These are phyloP conservation scores for Trichoderma sp. DNA, from an alignment of 2,329 filamentous ascomycete species.

Conservation along the genomic window DNA sequence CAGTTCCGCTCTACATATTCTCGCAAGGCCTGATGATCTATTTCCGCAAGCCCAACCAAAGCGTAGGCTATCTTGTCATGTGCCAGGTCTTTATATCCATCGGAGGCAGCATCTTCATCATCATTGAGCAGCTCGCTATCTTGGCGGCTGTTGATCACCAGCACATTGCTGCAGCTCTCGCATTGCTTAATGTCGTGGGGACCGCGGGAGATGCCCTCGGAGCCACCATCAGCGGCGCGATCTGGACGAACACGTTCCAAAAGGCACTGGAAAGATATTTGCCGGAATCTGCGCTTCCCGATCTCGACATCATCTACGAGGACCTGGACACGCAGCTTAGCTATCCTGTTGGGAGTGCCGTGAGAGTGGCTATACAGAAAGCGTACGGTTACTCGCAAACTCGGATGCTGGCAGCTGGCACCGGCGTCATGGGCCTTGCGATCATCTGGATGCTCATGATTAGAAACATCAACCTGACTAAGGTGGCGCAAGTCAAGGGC, in stretches of 20 bases:
- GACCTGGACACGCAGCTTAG: constrained; percentile 41
- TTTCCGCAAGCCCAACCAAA: constrained; percentile 44
- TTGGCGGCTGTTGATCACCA: constrained; percentile 58
- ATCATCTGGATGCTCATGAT: constrained; percentile 39
- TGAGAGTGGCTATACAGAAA: constrained; percentile 47
- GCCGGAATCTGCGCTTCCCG: constrained; percentile 40
- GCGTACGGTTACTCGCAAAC: constrained; percentile 53
- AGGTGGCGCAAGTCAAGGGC: constrained; percentile 40
- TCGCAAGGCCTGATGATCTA: constrained; percentile 49
- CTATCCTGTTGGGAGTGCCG: constrained; percentile 46
- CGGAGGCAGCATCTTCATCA: constrained; percentile 56
- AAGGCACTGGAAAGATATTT: constrained; percentile 43
- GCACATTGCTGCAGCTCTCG: constrained; percentile 54
- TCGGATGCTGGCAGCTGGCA: constrained; percentile 44
- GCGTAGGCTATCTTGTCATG: constrained; percentile 53
- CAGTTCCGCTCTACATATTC: constrained; percentile 56
- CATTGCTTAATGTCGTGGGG: constrained; percentile 49
- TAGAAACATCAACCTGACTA: constrained; percentile 38
- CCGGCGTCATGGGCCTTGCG: constrained; percentile 36
- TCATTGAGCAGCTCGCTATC: constrained; percentile 59
- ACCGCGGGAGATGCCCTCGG: constrained; percentile 51
- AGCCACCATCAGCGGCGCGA: constrained; percentile 46
- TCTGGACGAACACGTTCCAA: constrained; percentile 48
- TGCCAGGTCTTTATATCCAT: constrained; percentile 58
- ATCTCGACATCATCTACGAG: constrained; percentile 48